A percentile compares a stretch with the other conserved stretches of the same genome.
Conservation (phyloP, 1,284 basidiomycete genomes). For the Leccinum huronense region DNA sequence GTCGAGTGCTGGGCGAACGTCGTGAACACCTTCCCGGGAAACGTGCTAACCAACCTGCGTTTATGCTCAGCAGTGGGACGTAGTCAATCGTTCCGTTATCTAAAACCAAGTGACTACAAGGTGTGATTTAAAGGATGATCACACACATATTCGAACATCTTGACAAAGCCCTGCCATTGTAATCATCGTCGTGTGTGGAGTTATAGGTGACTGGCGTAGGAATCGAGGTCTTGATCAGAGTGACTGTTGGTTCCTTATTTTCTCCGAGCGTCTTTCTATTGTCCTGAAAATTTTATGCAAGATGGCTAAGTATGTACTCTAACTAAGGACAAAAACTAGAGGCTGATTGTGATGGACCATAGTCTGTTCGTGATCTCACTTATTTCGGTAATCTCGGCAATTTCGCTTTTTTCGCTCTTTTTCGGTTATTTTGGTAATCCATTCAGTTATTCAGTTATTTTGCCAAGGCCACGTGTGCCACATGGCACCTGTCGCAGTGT, state of each 20-base stretch:
- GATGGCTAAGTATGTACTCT: too few relatives aligned
- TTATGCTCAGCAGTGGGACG: slow-evolving; percentile 52
- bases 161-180: slow-evolving; percentile 46
- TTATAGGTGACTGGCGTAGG: slow-evolving; percentile 69
- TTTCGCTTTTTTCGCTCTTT: too few relatives aligned
- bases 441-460: too few relatives aligned
- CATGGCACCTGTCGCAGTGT: too few relatives aligned
- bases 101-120: slow-evolving; percentile 29
- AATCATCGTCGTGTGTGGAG: slow-evolving; percentile 38
- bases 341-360: too few relatives aligned
- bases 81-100: slow-evolving; percentile 74
- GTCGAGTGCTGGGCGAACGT: slow-evolving; percentile 54
- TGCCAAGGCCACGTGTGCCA: too few relatives aligned
- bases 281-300: too few relatives aligned
- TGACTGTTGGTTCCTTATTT: slow-evolving; percentile 58
- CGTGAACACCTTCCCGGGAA: slow-evolving; percentile 19
- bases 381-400: too few relatives aligned
- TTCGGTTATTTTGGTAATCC: too few relatives aligned
- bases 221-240: slow-evolving; percentile 66
- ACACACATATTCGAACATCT: slow-evolving; percentile 58
- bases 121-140: background rate
- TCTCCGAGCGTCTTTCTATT: background rate
- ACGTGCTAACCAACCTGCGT: slow-evolving; percentile 43
- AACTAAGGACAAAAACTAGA: too few relatives aligned
- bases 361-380: too few relatives aligned